phyloP scores from a whole-genome alignment of 352 stramenopile genomes.

The Globisporangium lucens region DNA sequence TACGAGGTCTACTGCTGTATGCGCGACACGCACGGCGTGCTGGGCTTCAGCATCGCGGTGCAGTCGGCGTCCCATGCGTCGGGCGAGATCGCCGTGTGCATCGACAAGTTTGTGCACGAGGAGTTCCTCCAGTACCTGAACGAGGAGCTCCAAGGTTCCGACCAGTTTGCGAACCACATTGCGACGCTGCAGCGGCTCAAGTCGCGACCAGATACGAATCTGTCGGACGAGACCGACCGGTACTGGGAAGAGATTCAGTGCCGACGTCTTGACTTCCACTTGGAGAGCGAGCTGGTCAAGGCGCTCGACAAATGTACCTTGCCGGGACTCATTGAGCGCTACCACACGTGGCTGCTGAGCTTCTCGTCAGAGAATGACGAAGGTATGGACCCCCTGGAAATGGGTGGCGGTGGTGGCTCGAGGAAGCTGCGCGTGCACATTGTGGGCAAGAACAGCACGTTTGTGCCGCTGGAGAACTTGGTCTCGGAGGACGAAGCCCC shows the following conservation, averaged over 20 bases:
- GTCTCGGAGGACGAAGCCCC: constrained; percentile 43
- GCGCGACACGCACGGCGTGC: constrained; percentile 69
- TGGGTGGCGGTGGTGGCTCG: constrained; percentile 6
- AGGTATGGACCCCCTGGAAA: not conserved
- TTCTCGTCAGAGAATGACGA: not conserved
- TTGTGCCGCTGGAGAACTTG: constrained; percentile 61
- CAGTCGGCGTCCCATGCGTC: constrained; percentile 65
- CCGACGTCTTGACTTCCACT: constrained; percentile 58
- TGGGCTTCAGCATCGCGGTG: constrained; percentile 67
- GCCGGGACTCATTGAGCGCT: constrained; percentile 38
- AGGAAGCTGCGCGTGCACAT: constrained; percentile 75
- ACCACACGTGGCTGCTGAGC: constrained; percentile 49
- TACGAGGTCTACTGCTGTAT: constrained; percentile 80
- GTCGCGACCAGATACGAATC: constrained; percentile 40
- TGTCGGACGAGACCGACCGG: constrained; percentile 54
- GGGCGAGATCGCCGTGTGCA: constrained; percentile 49
- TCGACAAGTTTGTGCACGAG: constrained; percentile 60
- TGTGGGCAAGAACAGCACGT: constrained; percentile 57
- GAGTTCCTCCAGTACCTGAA: constrained; percentile 37
- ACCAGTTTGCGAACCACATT: constrained; percentile 47
- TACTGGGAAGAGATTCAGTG: constrained; percentile 78
- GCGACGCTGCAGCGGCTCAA: constrained; percentile 41
- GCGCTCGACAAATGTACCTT: constrained; percentile 42
- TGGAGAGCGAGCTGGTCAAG: constrained; percentile 41
- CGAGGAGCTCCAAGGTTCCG: constrained; percentile 20